Base-by-base conservation (phyloP, 306 rosid genomes). In the Purshia tridentata region DNA sequence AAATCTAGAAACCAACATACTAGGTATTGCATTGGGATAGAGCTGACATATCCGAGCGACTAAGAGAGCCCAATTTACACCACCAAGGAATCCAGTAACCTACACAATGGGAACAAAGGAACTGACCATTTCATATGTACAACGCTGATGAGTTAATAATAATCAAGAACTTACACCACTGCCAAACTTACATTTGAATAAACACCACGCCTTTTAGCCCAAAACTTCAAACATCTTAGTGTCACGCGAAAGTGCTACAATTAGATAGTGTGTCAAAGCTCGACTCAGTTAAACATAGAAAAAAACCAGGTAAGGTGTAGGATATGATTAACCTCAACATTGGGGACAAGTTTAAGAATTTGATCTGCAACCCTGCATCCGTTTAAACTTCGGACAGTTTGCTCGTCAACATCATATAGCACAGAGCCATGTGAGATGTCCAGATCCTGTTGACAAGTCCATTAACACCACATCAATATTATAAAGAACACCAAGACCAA, bases 41-140 rank as follows among this genome's bases (percentile, higher is more conserved):
- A 94, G 91, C 85, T 94, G 97, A 84, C 99, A 91, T 58, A 94
- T 70, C 78, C 97, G 90, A 88, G 97, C 97, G 65, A 91, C 97
- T 70, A 94, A 84, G 67, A 94, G 87, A 71, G 99, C 99, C 97
- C 97, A 94, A 80, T 94, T 94, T 65, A 94, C 99, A 75, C 99
- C 99, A 40, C 99, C 99, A 76, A 94, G 99, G 83, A 91, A 94
- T 67, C 98, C 98, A 75, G 97, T 94, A 65, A 94, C 96, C 98
- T 94, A 77, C 58, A 80, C 51, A 81, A 72, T 69, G 37, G 29
- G 6, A 73, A 63, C 51, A 29, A 65, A 69, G 51, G 64, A 53
- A 68, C 55, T 48, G 37, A 62, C 64, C 48, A 77, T n/a, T 18
- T 47, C 48, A n/a, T 49, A 80, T 47, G 39, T 51, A 18, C 41